phyloP scores from a whole-genome alignment of 140 eudicot species.

The Ambrosia hybrid region DNA sequence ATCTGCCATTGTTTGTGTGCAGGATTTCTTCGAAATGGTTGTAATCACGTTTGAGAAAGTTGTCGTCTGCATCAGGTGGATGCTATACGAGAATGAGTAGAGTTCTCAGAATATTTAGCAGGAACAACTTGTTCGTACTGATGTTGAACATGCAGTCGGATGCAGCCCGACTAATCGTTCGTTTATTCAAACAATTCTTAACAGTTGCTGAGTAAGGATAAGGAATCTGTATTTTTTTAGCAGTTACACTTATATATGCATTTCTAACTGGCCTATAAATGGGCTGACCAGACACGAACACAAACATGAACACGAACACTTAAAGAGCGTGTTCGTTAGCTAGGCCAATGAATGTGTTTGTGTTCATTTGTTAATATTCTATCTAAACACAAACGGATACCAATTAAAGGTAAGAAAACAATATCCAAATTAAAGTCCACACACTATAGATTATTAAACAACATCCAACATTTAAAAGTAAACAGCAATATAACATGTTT shows the following conservation, averaged over 20 bases:
- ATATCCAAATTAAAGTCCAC: no score
- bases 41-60: constrained; percentile 35
- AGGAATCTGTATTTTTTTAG: neutral
- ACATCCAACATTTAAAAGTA: no score
- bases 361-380: no score
- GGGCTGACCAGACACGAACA: no score
- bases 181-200: constrained; percentile 33
- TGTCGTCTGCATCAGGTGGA: constrained; percentile 34
- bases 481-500: no score
- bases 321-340: no score
- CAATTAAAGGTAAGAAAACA: no score
- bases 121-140: constrained; percentile 22
- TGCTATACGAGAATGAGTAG: constrained; percentile 27
- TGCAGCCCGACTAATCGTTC: constrained; percentile 24
- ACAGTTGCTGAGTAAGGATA: constrained; percentile 28
- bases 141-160: constrained; percentile 39
- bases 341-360: no score
- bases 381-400: no score
- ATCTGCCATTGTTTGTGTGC: constrained; percentile 16
- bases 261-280: neutral
- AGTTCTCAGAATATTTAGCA: constrained; percentile 36
- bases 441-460: no score
- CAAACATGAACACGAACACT: no score
- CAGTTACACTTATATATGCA: neutral
- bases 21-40: constrained; percentile 43